Base-by-base conservation (phyloP, 177 flowering plant genomes). In the Tripterygium wilfordii region DNA sequence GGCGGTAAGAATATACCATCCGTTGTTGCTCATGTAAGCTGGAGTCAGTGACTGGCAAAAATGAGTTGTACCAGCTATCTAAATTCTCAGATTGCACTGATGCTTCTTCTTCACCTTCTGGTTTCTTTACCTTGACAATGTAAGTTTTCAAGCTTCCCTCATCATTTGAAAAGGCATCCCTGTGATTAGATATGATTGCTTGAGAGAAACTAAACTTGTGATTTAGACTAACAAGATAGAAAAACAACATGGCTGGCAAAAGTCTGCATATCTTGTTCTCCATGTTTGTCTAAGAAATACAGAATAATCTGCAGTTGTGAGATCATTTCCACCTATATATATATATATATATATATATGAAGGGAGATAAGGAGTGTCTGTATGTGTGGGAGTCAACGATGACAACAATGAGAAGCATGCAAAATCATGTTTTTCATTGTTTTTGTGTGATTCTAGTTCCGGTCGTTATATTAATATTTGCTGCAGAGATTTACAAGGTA, bases 61-160 rank as follows among this genome's bases (percentile, higher is more conserved):
- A 74, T 5, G 82, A 69, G n/a, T 48, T 14, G 33, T 78, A 56
- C 64, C 67, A 76, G 15, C 22, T 38, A 15, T 56, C 63, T 18
- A 44, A 29, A 29, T 64, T 56, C 32, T 56, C 57, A 0, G 53
- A 13, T 23, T 33, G 2, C 32, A 48, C 4, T 26, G 10, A 0
- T 7, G 1, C 1, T 1, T 7, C 21, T 1, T 23, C 48, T 1
- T 67, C 57, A 0, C 26, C 48, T 1, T 67, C 57, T 0, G 77
- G 82, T 33, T 58, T 48, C 27, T 37, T 32, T 0, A 74, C 72
- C 20, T 66, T 68, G 32, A 76, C 65, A 33, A 78, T 72, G 66
- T 78, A 74, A 19, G 70, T 78, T 28, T 51, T 14, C 36, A 69
- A 39, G 39, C 22, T 48, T 21, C 26, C 42, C 21, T 23, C 16